Conservation (phyloP, 2,329 filamentous ascomycete species). For the Coleophoma crateriformis region DNA sequence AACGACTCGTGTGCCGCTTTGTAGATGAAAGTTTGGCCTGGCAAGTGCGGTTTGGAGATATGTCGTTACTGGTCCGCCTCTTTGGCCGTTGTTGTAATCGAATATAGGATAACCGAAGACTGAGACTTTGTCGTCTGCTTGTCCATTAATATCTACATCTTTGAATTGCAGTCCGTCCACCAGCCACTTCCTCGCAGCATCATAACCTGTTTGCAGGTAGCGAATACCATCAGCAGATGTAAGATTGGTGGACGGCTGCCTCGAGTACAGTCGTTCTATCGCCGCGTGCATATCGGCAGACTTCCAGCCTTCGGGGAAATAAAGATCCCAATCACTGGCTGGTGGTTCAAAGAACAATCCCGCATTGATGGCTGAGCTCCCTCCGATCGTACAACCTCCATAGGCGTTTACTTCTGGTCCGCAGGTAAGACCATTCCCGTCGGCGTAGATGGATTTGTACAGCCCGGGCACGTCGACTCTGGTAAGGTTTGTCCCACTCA, state of each 20-base stretch:
- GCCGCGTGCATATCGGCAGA: constrained; percentile 40
- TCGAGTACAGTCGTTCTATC: constrained; percentile 35
- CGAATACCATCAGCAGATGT: constrained; percentile 39
- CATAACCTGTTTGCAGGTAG: constrained; percentile 42
- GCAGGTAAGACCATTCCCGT: constrained; percentile 35
- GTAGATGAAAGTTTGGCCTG: constrained; percentile 36
- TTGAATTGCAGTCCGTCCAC: constrained; percentile 41
- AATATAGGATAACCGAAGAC: constrained; percentile 44
- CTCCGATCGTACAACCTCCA: constrained; percentile 45
- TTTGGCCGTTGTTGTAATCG: constrained; percentile 41
- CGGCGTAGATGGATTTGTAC: constrained; percentile 41
- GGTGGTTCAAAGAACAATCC: constrained; percentile 48
- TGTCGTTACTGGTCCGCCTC: constrained; percentile 41
- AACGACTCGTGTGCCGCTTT: constrained; percentile 36
- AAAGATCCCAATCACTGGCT: constrained; percentile 44
- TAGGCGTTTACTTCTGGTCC: constrained; percentile 34
- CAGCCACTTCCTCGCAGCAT: constrained; percentile 42
- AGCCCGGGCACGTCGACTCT: constrained; percentile 48
- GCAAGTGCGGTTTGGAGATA: constrained; percentile 42
- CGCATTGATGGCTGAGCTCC: constrained; percentile 47
- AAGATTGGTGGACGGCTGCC: constrained; percentile 35
- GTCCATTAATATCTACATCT: constrained; percentile 40
- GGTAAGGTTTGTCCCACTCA: constrained; percentile 39
- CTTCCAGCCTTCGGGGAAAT: constrained; percentile 45
- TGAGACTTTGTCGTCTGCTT: constrained; percentile 37